A percentile compares a stretch with the other conserved stretches of the same genome.
Conservation (phyloP, 257 asterid species). For the Penstemon newberryi region DNA sequence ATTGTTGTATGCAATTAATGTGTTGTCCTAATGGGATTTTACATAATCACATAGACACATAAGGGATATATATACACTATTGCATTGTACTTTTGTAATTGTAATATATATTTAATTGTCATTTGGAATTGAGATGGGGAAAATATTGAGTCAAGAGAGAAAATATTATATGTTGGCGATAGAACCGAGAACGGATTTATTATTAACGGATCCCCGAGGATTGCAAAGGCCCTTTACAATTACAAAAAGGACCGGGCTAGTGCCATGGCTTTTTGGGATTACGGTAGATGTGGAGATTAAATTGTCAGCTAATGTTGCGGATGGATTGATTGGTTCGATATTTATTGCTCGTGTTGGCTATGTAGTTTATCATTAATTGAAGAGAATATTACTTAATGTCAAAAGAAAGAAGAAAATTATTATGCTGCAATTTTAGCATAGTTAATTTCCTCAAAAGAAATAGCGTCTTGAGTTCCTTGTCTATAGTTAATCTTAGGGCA, state of each 20-base stretch:
- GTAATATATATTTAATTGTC: too few species aligned
- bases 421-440: background rate
- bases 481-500: too few species aligned
- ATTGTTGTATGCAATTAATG: background rate
- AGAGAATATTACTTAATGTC: background rate
- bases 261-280: background rate
- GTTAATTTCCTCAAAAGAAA: too few species aligned
- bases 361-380: background rate
- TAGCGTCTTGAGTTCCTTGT: too few species aligned
- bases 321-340: background rate
- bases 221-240: too few species aligned
- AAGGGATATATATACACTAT: background rate
- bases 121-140: too few species aligned
- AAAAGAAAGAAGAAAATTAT: background rate
- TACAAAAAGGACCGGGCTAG: background rate
- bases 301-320: conserved; percentile 1
- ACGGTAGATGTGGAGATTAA: conserved; percentile 7
- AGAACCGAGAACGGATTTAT: too few species aligned
- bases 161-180: too few species aligned
- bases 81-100: too few species aligned
- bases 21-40: background rate
- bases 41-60: background rate
- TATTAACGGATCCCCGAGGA: too few species aligned
- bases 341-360: background rate
- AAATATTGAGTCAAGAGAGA: background rate